phyloP scores from a whole-genome alignment of 768 basidiomycete genomes.

The Tylopilus felleus region DNA sequence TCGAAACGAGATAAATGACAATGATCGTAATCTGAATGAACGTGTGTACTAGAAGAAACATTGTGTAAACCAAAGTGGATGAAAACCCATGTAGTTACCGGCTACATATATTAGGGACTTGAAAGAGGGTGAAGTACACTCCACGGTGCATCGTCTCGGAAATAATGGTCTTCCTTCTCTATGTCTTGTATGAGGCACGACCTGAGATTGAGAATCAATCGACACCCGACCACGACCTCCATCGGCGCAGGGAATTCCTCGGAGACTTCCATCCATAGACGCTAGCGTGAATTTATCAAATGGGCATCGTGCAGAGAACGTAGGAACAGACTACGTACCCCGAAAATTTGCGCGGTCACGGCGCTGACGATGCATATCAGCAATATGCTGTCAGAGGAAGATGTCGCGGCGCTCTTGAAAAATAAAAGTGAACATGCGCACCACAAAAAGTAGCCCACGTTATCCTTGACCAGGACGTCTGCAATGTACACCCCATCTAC shows the following conservation, averaged over 20 bases:
- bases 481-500: slow-evolving; percentile 2
- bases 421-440: neutral
- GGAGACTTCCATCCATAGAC: slow-evolving; percentile 4
- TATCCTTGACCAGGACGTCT: slow-evolving; percentile 12
- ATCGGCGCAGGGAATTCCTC: neutral
- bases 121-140: neutral
- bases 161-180: neutral
- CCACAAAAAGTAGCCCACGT: slow-evolving; percentile 15
- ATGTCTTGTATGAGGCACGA: neutral
- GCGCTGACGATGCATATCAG: slow-evolving; percentile 2
- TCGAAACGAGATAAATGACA: too few species aligned
- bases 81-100: too few species aligned
- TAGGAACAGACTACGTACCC: slow-evolving; percentile 2
- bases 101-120: neutral
- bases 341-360: neutral
- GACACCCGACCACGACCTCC: too few species aligned
- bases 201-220: slow-evolving; percentile 3
- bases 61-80: too few species aligned
- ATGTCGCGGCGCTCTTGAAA: too few species aligned
- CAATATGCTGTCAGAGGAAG: slow-evolving; percentile 6
- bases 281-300: neutral
- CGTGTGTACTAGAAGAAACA: too few species aligned
- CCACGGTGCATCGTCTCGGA: neutral
- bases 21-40: too few species aligned
- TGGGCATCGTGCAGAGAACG: too few species aligned